A percentile compares a stretch with the other conserved stretches of the same genome.
These are phyloP conservation scores for Aegilops tauschii DNA, from an alignment of 176 grass and related monocot genomes.

Conservation along the genomic window DNA sequence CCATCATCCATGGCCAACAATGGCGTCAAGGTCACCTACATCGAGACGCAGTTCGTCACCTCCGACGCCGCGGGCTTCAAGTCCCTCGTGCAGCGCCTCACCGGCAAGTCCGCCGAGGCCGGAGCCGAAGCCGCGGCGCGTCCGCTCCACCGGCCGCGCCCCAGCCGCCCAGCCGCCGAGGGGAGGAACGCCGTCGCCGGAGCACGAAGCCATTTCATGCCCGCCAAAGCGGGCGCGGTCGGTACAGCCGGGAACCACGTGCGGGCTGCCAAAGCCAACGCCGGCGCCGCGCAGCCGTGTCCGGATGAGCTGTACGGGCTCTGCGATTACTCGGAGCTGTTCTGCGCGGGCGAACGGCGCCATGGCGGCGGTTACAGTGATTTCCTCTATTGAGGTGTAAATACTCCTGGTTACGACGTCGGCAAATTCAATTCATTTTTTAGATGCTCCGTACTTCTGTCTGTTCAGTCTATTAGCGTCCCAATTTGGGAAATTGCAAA, in stretches of 20 bases:
- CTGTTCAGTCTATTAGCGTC: no score
- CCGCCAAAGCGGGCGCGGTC: background rate
- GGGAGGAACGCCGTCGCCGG: background rate
- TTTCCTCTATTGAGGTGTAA: background rate
- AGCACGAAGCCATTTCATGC: background rate
- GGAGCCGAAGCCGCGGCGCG: no score
- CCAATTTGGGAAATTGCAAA: no score
- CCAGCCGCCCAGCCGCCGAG: background rate
- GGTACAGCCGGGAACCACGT: background rate
- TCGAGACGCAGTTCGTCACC: constrained; percentile 54
- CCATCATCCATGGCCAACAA: background rate
- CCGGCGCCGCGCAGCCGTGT: background rate
- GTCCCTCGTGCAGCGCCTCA: constrained; percentile 60
- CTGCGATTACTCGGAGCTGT: background rate
- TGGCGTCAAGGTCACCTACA: constrained; percentile 47
- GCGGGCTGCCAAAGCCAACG: background rate
- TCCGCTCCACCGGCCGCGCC: background rate
- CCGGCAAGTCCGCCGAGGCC: constrained; percentile 1
- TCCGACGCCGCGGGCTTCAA: constrained; percentile 43
- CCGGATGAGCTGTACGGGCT: background rate
- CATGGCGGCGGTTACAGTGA: background rate
- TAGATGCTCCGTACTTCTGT: no score
- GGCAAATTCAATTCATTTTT: no score
- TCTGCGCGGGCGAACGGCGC: background rate
- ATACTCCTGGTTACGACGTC: background rate